These are phyloP conservation scores for Lachnellula cervina DNA, from an alignment of 2,329 filamentous ascomycete species.

Conservation along the genomic window DNA sequence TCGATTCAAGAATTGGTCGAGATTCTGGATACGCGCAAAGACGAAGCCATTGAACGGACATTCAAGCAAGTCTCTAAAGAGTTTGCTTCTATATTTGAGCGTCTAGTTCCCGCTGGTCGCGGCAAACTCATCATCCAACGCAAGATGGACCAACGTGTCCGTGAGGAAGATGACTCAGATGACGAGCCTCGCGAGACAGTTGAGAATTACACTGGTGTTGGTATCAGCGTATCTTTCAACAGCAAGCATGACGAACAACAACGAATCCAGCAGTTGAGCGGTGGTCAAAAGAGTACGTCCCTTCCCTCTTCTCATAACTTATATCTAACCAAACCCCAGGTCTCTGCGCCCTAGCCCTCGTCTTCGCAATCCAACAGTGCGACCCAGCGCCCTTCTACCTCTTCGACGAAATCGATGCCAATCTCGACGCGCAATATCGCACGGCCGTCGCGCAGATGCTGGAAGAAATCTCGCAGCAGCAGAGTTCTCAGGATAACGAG, in stretches of 20 bases:
- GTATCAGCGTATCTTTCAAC: constrained; percentile 97
- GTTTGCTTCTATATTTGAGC: constrained; percentile 89
- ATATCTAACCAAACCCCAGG: constrained; percentile 43
- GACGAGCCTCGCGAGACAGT: constrained; percentile 66
- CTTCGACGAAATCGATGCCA: constrained; percentile 98
- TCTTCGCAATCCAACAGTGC: constrained; percentile 97
- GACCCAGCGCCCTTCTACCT: constrained; percentile 98
- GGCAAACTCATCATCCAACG: constrained; percentile 91
- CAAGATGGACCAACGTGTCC: constrained; percentile 66
- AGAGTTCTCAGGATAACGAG: constrained; percentile 34
- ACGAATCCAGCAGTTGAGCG: constrained; percentile 92
- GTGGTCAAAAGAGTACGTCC: constrained; percentile 87
- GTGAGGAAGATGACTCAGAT: constrained; percentile 63
- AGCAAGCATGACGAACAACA: constrained; percentile 98
- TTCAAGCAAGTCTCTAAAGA: constrained; percentile 97
- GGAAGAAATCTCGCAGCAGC: constrained; percentile 65
- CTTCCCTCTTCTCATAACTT: background rate
- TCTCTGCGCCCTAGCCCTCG: constrained; percentile 92
- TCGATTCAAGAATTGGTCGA: constrained; percentile 91
- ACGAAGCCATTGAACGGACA: constrained; percentile 95
- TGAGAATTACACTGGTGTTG: constrained; percentile 94
- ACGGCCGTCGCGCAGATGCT: constrained; percentile 91
- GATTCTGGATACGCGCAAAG: constrained; percentile 89
- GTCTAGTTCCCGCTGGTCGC: constrained; percentile 88
- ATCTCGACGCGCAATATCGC: constrained; percentile 95